These are phyloP conservation scores for Picochlorum costavermella DNA, from an alignment of 139 green algal genomes.

Conservation along the genomic window DNA sequence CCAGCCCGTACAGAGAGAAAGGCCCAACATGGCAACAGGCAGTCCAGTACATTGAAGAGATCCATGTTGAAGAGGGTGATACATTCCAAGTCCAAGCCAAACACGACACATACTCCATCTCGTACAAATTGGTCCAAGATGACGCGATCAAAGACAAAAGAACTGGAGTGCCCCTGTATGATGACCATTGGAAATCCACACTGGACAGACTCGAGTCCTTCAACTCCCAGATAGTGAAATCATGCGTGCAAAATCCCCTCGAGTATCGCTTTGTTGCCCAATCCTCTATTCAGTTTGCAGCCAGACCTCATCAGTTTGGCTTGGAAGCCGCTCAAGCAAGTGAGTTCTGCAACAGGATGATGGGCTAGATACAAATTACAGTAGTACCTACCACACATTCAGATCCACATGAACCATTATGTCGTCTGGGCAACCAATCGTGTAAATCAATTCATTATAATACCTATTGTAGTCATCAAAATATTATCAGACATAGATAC, in stretches of 20 bases:
- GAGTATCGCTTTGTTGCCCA: slow-evolving; percentile 42
- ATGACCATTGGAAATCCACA: slow-evolving; percentile 29
- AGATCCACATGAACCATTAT: no score
- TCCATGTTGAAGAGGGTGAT: slow-evolving; percentile 27
- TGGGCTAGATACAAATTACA: slow-evolving; percentile 22
- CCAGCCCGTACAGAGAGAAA: slow-evolving; percentile 40
- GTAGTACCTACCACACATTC: no score
- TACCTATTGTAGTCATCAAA: no score
- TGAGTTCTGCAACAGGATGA: slow-evolving; percentile 43
- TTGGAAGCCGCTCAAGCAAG: slow-evolving; percentile 37
- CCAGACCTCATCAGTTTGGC: slow-evolving; percentile 45
- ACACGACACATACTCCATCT: slow-evolving; percentile 60
- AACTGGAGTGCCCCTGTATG: slow-evolving; percentile 14
- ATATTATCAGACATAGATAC: no score
- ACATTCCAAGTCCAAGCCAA: slow-evolving; percentile 28
- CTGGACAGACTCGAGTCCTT: slow-evolving; percentile 21
- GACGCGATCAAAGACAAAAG: neutral
- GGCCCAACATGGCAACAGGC: slow-evolving; percentile 57
- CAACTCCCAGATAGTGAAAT: slow-evolving; percentile 38
- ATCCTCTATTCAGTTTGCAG: slow-evolving; percentile 41
- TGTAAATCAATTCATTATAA: no score
- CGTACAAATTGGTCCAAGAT: slow-evolving; percentile 18
- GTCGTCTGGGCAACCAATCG: no score
- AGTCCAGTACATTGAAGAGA: slow-evolving; percentile 60
- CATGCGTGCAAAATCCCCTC: slow-evolving; percentile 49